A percentile compares a stretch with the other conserved stretches of the same genome.
These are phyloP conservation scores for Ampelocalamus luodianensis DNA, from an alignment of 176 grass and related monocot genomes.

Conservation along the genomic window DNA sequence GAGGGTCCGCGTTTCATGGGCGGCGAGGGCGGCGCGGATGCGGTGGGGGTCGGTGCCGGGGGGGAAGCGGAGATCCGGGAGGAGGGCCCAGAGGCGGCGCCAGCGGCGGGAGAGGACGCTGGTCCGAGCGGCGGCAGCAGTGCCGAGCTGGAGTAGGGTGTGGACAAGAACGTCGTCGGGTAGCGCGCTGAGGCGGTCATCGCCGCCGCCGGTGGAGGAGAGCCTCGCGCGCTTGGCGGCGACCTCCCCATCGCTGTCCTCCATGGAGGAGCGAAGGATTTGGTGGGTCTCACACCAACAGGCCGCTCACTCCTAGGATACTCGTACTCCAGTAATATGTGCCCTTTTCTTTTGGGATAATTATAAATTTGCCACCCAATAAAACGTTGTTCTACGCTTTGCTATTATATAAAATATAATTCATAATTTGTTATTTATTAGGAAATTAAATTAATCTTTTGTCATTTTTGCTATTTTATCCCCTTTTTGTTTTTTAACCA, in stretches of 20 bases:
- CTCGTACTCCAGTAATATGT: no score
- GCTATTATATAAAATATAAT: no score
- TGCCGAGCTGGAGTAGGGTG: constrained; percentile 19
- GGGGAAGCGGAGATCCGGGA: neutral
- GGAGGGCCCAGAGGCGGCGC: constrained; percentile 27
- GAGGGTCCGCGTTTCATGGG: neutral
- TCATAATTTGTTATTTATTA: no score
- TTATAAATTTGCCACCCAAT: no score
- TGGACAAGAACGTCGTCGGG: neutral
- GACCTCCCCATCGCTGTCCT: neutral
- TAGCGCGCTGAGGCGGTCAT: constrained; percentile 37
- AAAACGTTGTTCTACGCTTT: no score
- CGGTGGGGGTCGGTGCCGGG: neutral
- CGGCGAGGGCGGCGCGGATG: neutral
- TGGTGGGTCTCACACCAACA: neutral
- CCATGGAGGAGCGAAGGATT: constrained; percentile 17
- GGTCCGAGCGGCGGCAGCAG: neutral
- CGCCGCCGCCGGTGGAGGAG: neutral
- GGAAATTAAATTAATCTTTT: no score
- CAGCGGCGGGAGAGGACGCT: constrained; percentile 40
- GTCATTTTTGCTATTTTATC: no score
- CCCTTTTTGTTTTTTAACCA: no score
- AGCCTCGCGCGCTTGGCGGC: constrained; percentile 23
- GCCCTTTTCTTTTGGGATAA: no score
- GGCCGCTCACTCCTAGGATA: no score